These are phyloP conservation scores for Colletotrichum cordylinicola DNA, from an alignment of 2,329 filamentous ascomycete genomes.

Conservation along the genomic window DNA sequence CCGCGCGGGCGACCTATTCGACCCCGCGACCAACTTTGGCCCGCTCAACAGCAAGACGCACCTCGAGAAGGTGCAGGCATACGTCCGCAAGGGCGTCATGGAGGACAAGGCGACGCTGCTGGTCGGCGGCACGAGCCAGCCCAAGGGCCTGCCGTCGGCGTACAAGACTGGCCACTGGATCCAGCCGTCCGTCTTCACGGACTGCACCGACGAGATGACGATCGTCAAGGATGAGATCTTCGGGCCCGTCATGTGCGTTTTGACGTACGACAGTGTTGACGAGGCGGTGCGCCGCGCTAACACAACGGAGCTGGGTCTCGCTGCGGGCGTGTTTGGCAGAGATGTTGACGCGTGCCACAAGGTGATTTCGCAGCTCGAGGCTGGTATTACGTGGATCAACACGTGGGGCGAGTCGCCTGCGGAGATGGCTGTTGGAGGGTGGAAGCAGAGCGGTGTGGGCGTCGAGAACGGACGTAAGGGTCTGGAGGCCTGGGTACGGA, in stretches of 20 bases:
- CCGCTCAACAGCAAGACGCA: slow-evolving; percentile 80
- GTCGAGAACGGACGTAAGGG: slow-evolving; percentile 86
- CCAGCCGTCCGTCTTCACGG: slow-evolving; percentile 81
- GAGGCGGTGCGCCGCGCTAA: slow-evolving; percentile 78
- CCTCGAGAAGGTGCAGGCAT: slow-evolving; percentile 77
- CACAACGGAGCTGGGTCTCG: slow-evolving; percentile 77
- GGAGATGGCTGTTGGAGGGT: slow-evolving; percentile 91
- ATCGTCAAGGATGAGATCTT: slow-evolving; percentile 88
- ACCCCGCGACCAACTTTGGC: slow-evolving; percentile 79
- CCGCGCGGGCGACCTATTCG: slow-evolving; percentile 76
- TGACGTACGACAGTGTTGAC: slow-evolving; percentile 74
- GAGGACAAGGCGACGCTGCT: slow-evolving; percentile 77
- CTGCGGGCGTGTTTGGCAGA: slow-evolving; percentile 82
- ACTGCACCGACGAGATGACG: slow-evolving; percentile 83
- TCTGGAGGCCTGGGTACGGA: slow-evolving; percentile 81
- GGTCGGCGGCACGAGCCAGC: slow-evolving; percentile 71
- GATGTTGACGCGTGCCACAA: slow-evolving; percentile 77
- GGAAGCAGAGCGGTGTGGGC: slow-evolving; percentile 89
- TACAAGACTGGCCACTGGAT: slow-evolving; percentile 80
- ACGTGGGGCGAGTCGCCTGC: slow-evolving; percentile 92
- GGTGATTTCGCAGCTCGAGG: slow-evolving; percentile 74
- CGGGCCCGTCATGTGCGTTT: slow-evolving; percentile 83
- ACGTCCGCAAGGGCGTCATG: slow-evolving; percentile 78
- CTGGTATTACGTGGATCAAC: slow-evolving; percentile 91
- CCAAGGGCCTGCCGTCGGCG: slow-evolving; percentile 50